Percentiles rank a stretch among this genome's conserved stretches.
phyloP scores from a whole-genome alignment of 805 yeast species.

The Wickerhamomyces bovis region DNA sequence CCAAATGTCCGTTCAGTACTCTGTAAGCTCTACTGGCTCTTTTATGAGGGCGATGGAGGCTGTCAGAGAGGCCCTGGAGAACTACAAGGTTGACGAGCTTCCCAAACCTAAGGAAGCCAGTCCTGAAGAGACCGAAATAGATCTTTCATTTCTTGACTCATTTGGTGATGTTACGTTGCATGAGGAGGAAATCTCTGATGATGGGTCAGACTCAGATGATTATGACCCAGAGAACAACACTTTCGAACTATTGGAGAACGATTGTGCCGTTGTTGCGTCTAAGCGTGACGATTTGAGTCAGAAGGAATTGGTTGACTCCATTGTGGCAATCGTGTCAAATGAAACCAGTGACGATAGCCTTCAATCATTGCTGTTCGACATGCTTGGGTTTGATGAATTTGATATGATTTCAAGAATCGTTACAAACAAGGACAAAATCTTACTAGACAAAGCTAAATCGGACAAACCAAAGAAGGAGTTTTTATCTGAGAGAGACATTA shows the following conservation, averaged over 20 bases:
- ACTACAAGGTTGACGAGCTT: conserved; percentile 20
- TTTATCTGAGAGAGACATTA: conserved; percentile 50
- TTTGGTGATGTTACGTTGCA: conserved; percentile 26
- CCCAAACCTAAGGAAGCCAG: conserved; percentile 34
- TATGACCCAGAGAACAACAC: conserved; percentile 6
- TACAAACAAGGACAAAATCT: conserved; percentile 34
- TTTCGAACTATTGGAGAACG: conserved; percentile 18
- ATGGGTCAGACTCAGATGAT: conserved; percentile 10
- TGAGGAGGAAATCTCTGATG: conserved; percentile 15
- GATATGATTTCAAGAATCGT: conserved; percentile 67
- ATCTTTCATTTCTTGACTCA: conserved; percentile 28
- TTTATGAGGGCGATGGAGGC: conserved; percentile 75
- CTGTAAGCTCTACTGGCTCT: conserved; percentile 62
- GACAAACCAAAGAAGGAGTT: conserved; percentile 25
- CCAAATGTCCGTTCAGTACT: conserved; percentile 42
- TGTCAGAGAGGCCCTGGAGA: conserved; percentile 46
- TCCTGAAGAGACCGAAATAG: conserved; percentile 31
- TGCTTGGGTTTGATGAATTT: conserved; percentile 80
- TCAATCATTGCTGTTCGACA: conserved; percentile 70
- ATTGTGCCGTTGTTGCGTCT: conserved; percentile 27
- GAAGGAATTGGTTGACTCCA: conserved; percentile 27
- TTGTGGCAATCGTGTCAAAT: conserved; percentile 27
- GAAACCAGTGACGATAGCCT: conserved; percentile 48
- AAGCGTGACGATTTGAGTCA: conserved; percentile 30
- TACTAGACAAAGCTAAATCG: conserved; percentile 20